phyloP scores from a whole-genome alignment of 768 basidiomycete species.

The Trametes sanguinea region DNA sequence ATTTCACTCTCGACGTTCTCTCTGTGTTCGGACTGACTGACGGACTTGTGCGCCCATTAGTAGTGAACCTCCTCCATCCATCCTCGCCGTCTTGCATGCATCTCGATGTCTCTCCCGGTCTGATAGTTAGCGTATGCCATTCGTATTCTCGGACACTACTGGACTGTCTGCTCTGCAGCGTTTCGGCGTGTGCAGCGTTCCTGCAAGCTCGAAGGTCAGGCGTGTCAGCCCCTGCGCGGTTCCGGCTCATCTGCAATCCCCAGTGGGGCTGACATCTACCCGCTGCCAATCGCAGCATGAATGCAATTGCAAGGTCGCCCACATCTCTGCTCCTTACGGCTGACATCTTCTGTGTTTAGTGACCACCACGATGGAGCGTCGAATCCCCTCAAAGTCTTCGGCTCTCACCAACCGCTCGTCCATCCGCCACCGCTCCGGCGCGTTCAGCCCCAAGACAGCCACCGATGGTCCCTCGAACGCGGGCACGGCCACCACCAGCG shows the following conservation, averaged over 20 bases:
- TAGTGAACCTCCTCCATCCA: background rate
- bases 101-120: slow-evolving; percentile 6
- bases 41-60: slow-evolving; percentile 23
- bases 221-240: background rate
- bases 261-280: background rate
- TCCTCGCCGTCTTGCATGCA: slow-evolving; percentile 15
- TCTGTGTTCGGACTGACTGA: slow-evolving; percentile 13
- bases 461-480: background rate
- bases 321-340: background rate
- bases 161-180: background rate
- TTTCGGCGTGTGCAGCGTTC: background rate
- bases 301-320: background rate
- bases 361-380: slow-evolving; percentile 24
- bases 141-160: slow-evolving; percentile 8
- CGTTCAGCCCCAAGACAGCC: slow-evolving; percentile 19
- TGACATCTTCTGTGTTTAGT: slow-evolving; percentile 1
- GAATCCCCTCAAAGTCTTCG: slow-evolving; percentile 24
- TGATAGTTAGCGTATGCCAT: slow-evolving; percentile 23
- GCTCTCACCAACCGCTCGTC: slow-evolving; percentile 13
- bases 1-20: background rate
- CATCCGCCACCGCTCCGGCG: slow-evolving; percentile 30
- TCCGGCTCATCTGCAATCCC: background rate
- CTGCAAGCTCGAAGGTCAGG: background rate
- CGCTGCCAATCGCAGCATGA: background rate
- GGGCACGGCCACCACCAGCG: too few relatives aligned